Conservation (phyloP, 495 filamentous ascomycete species). For the Aspergillus kassunensis region DNA sequence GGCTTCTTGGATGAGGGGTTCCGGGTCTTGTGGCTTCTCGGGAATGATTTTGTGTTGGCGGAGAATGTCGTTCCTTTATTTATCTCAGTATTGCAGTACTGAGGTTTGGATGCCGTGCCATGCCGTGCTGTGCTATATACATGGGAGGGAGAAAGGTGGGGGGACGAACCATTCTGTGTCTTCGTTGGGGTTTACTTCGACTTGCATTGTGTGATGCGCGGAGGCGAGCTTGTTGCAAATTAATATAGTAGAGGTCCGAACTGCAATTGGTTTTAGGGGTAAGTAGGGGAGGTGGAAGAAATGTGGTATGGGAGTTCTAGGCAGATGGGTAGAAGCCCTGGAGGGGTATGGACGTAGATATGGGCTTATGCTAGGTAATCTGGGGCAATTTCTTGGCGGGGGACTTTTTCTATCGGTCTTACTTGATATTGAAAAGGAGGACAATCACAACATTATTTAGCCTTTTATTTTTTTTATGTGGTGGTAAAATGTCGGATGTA, state of each 20-base stretch:
- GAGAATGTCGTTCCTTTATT: constrained; percentile 91
- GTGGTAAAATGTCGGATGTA: no score
- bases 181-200: constrained; percentile 91
- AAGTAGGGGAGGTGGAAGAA: not conserved
- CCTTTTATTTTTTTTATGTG: no score
- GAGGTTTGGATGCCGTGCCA: not conserved
- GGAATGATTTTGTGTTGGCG: constrained; percentile 94
- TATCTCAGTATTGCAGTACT: not conserved
- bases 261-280: not conserved
- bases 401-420: not conserved
- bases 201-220: constrained; percentile 69
- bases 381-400: not conserved
- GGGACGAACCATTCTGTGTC: constrained; percentile 88
- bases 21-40: constrained; percentile 91
- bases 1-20: constrained; percentile 94
- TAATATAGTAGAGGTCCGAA: no score
- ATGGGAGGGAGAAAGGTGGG: not conserved
- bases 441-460: not conserved
- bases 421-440: not conserved
- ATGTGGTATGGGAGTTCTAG: constrained; percentile 1
- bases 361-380: not conserved
- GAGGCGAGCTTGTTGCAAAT: no score
- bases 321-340: not conserved
- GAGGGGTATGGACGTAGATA: not conserved
- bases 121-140: no score